Percentiles rank a stretch among this genome's conserved stretches.
These are phyloP conservation scores for Leucaena leucocephala DNA, from an alignment of 306 rosid genomes.

Conservation along the genomic window DNA sequence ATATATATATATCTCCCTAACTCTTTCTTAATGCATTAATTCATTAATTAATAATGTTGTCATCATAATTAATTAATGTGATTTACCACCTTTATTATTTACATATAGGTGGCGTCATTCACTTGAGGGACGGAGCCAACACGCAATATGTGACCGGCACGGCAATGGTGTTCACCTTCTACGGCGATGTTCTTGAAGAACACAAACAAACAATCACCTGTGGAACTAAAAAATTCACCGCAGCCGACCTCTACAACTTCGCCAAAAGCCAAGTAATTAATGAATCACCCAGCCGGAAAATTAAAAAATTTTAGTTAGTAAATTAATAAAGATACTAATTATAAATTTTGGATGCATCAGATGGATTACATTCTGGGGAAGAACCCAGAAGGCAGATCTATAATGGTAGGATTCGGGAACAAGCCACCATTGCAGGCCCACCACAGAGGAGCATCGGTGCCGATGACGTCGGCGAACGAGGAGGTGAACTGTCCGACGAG, in stretches of 20 bases:
- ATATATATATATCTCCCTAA: background rate
- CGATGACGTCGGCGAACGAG: background rate
- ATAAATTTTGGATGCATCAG: conserved; percentile 30
- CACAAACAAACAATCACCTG: conserved; percentile 56
- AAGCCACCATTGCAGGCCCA: conserved; percentile 80
- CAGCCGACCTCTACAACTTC: conserved; percentile 45
- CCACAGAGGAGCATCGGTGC: conserved; percentile 89
- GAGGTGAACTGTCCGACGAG: conserved; percentile 47
- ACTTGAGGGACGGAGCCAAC: conserved; percentile 89
- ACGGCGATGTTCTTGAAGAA: conserved; percentile 64
- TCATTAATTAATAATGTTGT: background rate
- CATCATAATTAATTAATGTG: background rate
- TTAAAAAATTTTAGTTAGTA: too few species aligned
- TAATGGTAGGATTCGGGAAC: conserved; percentile 84
- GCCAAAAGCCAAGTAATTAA: conserved; percentile 69
- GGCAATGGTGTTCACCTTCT: conserved; percentile 55
- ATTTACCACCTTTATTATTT: background rate
- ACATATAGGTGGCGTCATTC: conserved; percentile 67
- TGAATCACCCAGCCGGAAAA: background rate
- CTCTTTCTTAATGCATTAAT: background rate
- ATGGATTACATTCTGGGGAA: conserved; percentile 76
- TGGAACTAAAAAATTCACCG: conserved; percentile 46
- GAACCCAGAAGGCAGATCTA: conserved; percentile 72
- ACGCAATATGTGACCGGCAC: conserved; percentile 76
- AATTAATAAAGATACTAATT: background rate